Evolutionary conservation across 148 eudicot species (phyloP), one percentile per base, ranked within the genome.

Genomic region (Silene conica): DNA sequence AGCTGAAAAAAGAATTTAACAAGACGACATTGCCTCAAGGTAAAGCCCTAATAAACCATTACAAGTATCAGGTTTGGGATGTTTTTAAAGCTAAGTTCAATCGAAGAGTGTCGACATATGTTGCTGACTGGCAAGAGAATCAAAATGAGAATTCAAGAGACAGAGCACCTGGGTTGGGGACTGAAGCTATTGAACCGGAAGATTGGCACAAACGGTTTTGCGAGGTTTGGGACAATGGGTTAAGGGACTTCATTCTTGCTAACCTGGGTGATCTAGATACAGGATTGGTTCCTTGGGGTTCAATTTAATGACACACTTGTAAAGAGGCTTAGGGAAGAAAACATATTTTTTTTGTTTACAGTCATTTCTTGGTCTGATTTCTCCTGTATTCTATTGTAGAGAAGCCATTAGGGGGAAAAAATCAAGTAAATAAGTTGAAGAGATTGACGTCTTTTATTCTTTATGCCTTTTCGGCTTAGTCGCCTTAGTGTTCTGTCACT

Each of bases 41-140:
- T 26, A 80, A 66, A 3, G 90, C 83, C 15, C 77, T 86, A 25
- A 84, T 96, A 41, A 96, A 96, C 56, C 99, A 96, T 70, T 96
- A 92, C 62, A 95, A 95, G 78, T 95, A 92, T 79, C 99, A 92
- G 65, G 97, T 89, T 12, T 95, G 99, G 99, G 92, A 95, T 60
- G 81, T 73, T 57, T 95, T 95, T 43, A 84, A 90, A 76, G 87
- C 89, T 0, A 95, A 92, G 83, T 95, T 95, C 69, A 83, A 82
- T 68, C 85, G 99, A 79, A 85, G 99, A 67, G 99, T 96, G 26
- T 94, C 97, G 12, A 96, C 99, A 4, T 96, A 92, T 79, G 99
- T 96, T 8, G 88, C 83, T 5, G 99, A 96, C 71, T 96, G 99
- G 99, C 82, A 81, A 79, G 91, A 95, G 45, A 87, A 90, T 66